Evolutionary conservation across 306 rosid species (phyloP).

Genomic region (Lathyrus oleraceus): DNA sequence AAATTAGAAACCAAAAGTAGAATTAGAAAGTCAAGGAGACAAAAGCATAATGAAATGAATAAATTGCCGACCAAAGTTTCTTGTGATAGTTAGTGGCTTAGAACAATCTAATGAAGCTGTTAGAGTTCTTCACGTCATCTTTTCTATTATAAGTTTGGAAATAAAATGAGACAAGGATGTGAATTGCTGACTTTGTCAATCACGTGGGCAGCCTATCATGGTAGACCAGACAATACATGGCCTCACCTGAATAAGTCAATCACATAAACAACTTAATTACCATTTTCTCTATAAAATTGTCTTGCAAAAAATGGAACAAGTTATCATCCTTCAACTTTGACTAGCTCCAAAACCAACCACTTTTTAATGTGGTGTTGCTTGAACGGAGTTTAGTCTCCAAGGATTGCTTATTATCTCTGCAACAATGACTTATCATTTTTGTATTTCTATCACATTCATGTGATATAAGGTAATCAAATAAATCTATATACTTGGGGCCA

Average conservation of each 20-base stretch:
- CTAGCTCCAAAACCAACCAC: constrained; percentile 59
- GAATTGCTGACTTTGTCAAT: constrained; percentile 82
- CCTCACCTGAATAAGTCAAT: constrained; percentile 68
- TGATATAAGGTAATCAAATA: constrained; percentile 5
- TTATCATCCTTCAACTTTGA: constrained; percentile 57
- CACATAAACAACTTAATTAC: constrained; percentile 38
- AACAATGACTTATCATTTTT: constrained; percentile 37
- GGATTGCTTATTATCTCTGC: constrained; percentile 65
- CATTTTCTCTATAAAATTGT: constrained; percentile 23
- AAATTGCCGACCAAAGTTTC: constrained; percentile 67
- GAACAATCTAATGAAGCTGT: constrained; percentile 48
- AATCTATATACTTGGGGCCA: not conserved
- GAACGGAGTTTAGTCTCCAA: constrained; percentile 31
- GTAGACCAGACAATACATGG: constrained; percentile 50
- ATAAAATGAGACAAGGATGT: constrained; percentile 33
- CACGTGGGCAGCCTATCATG: constrained; percentile 85
- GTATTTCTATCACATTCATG: constrained; percentile 20
- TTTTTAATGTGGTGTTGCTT: constrained; percentile 33
- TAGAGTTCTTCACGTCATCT: constrained; percentile 88
- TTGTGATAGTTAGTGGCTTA: constrained; percentile 55
- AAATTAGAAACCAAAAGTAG: not conserved
- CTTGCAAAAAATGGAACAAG: constrained; percentile 47
- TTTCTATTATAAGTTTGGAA: constrained; percentile 35
- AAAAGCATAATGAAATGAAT: constrained; percentile 2
- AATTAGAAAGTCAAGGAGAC: constrained; percentile 13